Conservation (phyloP, 1,284 basidiomycete genomes). For the Tranzscheliella williamsii region DNA sequence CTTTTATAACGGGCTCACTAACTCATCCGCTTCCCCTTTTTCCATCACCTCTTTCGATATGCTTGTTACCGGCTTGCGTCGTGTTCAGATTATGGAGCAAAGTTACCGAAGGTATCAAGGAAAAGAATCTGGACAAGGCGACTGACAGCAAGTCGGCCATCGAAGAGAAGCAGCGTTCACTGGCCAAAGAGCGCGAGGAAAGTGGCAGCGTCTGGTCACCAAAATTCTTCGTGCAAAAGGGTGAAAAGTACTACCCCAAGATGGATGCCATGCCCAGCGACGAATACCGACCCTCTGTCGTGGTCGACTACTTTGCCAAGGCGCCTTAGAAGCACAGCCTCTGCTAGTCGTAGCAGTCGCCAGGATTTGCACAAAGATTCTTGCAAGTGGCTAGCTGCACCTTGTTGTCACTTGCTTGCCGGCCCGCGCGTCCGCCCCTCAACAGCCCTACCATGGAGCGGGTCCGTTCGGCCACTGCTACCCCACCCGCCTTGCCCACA, state of each 20-base stretch:
- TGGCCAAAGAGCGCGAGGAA: slow-evolving; percentile 77
- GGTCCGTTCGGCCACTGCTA: no score
- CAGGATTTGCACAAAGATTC: no score
- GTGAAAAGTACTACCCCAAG: slow-evolving; percentile 59
- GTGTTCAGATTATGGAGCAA: slow-evolving; percentile 71
- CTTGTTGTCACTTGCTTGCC: no score
- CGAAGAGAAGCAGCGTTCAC: slow-evolving; percentile 87
- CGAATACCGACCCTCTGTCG: slow-evolving; percentile 32
- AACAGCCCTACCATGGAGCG: no score
- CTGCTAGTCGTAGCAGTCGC: no score
- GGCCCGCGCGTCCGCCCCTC: no score
- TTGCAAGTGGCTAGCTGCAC: no score
- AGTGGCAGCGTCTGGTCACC: slow-evolving; percentile 71
- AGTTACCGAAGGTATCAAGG: slow-evolving; percentile 82
- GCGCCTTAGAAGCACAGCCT: no score
- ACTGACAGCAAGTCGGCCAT: slow-evolving; percentile 86
- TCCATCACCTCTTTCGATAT: not conserved
- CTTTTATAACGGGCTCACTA: no score
- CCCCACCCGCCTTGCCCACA: no score
- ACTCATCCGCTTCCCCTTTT: no score
- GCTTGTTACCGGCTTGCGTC: not conserved
- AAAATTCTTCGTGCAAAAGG: slow-evolving; percentile 77
- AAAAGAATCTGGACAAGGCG: slow-evolving; percentile 89
- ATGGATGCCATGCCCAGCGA: slow-evolving; percentile 42
- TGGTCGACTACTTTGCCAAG: slow-evolving; percentile 45